Evolutionary conservation across 2,329 filamentous ascomycete genomes (phyloP).

Genomic region (Colletotrichum liriopes): DNA sequence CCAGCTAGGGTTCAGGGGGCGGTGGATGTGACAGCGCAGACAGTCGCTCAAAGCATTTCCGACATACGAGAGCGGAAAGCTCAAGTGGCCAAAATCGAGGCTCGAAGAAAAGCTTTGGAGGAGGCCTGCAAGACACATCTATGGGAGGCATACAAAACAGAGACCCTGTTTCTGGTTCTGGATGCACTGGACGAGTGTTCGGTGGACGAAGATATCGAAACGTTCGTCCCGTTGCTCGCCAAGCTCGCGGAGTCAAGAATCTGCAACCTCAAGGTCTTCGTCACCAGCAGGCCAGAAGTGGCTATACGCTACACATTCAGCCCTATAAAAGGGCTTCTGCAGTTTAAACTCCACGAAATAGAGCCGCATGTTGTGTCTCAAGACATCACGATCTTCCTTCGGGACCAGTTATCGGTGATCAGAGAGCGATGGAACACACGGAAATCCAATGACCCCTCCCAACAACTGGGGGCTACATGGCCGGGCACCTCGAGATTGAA

Average conservation of each 20-base stretch:
- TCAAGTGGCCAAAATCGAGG: too few species aligned
- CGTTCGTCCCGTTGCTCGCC: neutral
- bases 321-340: neutral
- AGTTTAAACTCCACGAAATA: slow-evolving; percentile 8
- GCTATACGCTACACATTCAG: slow-evolving; percentile 53
- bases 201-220: neutral
- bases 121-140: too few species aligned
- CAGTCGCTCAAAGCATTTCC: too few species aligned
- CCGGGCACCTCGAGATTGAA: neutral
- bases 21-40: too few species aligned
- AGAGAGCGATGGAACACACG: neutral
- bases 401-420: neutral
- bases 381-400: neutral
- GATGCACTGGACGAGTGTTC: slow-evolving; percentile 25
- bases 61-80: too few species aligned
- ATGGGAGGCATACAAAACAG: too few species aligned
- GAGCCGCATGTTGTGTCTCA: neutral
- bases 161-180: neutral
- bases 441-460: neutral
- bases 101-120: too few species aligned
- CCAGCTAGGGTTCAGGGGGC: too few species aligned
- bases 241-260: neutral
- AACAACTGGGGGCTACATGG: neutral
- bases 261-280: neutral
- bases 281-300: slow-evolving; percentile 54